Evolutionary conservation across 805 yeast species (phyloP).

Genomic region (Wickerhamomyces strasburgensis): DNA sequence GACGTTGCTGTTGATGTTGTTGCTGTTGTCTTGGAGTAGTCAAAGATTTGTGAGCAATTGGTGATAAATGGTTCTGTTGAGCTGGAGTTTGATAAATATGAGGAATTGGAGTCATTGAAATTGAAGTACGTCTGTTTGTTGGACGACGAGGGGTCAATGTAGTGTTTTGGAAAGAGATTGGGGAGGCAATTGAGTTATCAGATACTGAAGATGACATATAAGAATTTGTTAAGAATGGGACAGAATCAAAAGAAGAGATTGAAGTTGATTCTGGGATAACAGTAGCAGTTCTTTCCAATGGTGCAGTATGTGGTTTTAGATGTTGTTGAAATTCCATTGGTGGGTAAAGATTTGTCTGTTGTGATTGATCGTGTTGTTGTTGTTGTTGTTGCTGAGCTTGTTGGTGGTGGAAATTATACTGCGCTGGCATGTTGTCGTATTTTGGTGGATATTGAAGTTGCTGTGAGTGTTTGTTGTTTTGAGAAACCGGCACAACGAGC

Average conservation of each 20-base stretch:
- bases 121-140: slow-evolving; percentile 18
- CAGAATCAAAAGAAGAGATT: slow-evolving; percentile 26
- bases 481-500: not conserved
- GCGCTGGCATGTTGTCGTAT: slow-evolving; percentile 2
- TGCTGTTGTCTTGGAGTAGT: slow-evolving; percentile 6
- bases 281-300: slow-evolving; percentile 1
- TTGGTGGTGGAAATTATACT: slow-evolving; percentile 5
- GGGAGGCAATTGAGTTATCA: slow-evolving; percentile 19
- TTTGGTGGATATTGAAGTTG: slow-evolving; percentile 1
- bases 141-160: slow-evolving; percentile 29
- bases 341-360: slow-evolving; percentile 14
- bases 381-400: slow-evolving; percentile 4
- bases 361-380: slow-evolving; percentile 4
- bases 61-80: slow-evolving; percentile 7
- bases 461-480: not conserved
- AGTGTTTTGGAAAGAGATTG: slow-evolving; percentile 30
- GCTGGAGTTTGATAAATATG: slow-evolving; percentile 23
- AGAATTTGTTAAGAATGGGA: slow-evolving; percentile 20
- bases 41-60: not conserved
- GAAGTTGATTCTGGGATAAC: slow-evolving; percentile 26
- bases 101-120: slow-evolving; percentile 32
- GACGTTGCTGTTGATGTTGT: slow-evolving; percentile 13
- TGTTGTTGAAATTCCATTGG: slow-evolving; percentile 17
- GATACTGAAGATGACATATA: slow-evolving; percentile 16
- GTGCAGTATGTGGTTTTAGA: not conserved